These are phyloP conservation scores for Passiflora organensis DNA, from an alignment of 345 rosid species.

Conservation along the genomic window DNA sequence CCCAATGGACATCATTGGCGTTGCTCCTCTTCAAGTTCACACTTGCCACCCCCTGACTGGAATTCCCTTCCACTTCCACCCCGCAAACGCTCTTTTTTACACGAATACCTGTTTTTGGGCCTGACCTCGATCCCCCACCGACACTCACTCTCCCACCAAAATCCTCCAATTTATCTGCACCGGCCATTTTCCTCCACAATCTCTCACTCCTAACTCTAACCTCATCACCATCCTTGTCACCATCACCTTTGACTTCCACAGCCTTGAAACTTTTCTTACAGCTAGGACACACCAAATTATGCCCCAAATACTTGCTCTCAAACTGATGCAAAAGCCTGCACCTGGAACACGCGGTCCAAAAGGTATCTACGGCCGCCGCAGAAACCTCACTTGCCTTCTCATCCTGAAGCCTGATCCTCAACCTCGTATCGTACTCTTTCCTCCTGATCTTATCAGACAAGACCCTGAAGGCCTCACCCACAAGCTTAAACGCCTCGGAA, in stretches of 20 bases:
- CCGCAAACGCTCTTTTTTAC: not conserved
- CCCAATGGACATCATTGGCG: conserved; percentile 16
- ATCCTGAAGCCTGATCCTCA: conserved; percentile 70
- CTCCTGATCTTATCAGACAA: conserved; percentile 60
- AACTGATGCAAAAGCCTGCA: conserved; percentile 70
- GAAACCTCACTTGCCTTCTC: conserved; percentile 30
- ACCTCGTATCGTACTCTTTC: conserved; percentile 65
- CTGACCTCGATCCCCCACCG: too few relatives aligned
- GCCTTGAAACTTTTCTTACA: conserved; percentile 74
- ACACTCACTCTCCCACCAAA: not conserved
- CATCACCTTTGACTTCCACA: conserved; percentile 42
- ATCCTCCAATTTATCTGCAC: not conserved
- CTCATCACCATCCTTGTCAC: conserved; percentile 13
- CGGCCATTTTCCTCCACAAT: conserved; percentile 17
- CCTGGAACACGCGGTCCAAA: conserved; percentile 62
- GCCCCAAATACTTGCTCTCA: conserved; percentile 67
- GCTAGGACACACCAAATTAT: conserved; percentile 62
- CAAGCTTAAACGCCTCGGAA: conserved; percentile 83
- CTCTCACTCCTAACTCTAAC: conserved; percentile 30
- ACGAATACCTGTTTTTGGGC: too few relatives aligned
- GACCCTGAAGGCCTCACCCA: conserved; percentile 69
- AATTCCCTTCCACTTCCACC: conserved; percentile 15
- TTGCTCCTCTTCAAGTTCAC: not conserved
- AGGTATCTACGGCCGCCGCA: conserved; percentile 32
- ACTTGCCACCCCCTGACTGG: conserved; percentile 6